Evolutionary conservation across 306 rosid species (phyloP), one percentile per base, ranked within the genome.

Genomic region (Prunus persica): DNA sequence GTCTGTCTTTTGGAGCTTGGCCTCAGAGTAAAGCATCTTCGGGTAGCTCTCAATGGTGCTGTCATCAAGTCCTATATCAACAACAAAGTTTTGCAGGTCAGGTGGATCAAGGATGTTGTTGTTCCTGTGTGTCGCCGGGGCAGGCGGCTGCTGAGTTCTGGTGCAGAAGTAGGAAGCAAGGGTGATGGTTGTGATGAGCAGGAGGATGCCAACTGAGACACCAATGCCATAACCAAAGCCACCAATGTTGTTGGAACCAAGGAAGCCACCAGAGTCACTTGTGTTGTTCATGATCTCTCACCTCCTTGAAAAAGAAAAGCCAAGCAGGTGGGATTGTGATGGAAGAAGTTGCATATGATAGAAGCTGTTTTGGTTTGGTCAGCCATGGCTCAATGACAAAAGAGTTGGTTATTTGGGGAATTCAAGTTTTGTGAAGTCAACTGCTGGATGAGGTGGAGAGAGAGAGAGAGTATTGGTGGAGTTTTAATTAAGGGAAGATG

Each of bases 161-260:
- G 88, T 71, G 88, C 98, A 94, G 79, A 90, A 91, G 72, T 94
- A 94, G 50, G 96, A 91, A 32, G 96, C 83, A n/a, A 94, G 85
- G 66, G 94, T 87, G 77, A 95, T 86, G 74, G 96, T 92, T 61
- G 98, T 90, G 73, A 94, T 88, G 65, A 91, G 95, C 25, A 94
- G 51, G 20, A 94, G 97, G 63, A 94, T 82, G 5, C 97, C 97
- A 81, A 89, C 78, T 11, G 98, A 92, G 34, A 92, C 88, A 50
- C 97, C 99, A 74, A 95, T 85, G 67, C 91, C 99, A 72, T 89
- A 92, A 65, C 97, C 93, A 52, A 90, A 88, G 5, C 97, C 91
- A 62, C 93, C 91, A 22, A 89, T 80, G 86, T 79, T 46, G 58
- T 22, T 78, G 4, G 96, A 84, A 28, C 89, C 91, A 25, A 90